Evolutionary conservation across 2,329 filamentous ascomycete species (phyloP).

Genomic region (Monilinia laxa): DNA sequence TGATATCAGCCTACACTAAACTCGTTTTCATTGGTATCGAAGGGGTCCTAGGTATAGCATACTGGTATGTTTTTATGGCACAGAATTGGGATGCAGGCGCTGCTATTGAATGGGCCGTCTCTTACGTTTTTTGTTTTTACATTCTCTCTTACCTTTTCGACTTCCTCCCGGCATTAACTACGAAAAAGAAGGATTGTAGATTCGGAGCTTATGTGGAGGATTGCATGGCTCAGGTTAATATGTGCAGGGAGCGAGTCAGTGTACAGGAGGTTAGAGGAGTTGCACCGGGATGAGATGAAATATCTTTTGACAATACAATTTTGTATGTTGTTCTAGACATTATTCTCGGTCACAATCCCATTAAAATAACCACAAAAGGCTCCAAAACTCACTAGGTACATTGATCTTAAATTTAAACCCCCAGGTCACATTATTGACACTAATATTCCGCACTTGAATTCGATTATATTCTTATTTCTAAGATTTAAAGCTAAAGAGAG

Average conservation of each 20-base stretch:
- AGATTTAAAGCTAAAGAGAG: too few relatives aligned
- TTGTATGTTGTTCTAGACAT: neutral
- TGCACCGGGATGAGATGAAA: neutral
- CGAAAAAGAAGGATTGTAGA: conserved; percentile 18
- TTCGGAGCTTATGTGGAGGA: conserved; percentile 16
- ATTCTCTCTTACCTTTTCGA: conserved; percentile 83
- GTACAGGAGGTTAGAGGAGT: neutral
- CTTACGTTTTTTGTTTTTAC: conserved; percentile 84
- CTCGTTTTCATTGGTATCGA: conserved; percentile 76
- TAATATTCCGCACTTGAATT: neutral
- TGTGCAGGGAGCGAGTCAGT: neutral
- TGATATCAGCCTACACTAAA: conserved; percentile 69
- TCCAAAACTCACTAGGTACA: neutral
- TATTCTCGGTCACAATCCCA: neutral
- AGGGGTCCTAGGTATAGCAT: conserved; percentile 78
- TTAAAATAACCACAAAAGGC: neutral
- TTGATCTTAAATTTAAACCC: neutral
- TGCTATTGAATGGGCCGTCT: conserved; percentile 73
- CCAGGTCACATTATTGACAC: neutral
- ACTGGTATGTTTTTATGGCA: conserved; percentile 73
- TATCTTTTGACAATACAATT: neutral
- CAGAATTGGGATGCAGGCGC: conserved; percentile 66
- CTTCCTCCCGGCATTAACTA: conserved; percentile 64
- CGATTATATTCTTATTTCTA: too few relatives aligned
- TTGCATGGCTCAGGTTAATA: conserved; percentile 7